Evolutionary conservation across 257 asterid genomes (phyloP), one percentile per base, ranked within the genome.

Genomic region (Scutellaria barbata): DNA sequence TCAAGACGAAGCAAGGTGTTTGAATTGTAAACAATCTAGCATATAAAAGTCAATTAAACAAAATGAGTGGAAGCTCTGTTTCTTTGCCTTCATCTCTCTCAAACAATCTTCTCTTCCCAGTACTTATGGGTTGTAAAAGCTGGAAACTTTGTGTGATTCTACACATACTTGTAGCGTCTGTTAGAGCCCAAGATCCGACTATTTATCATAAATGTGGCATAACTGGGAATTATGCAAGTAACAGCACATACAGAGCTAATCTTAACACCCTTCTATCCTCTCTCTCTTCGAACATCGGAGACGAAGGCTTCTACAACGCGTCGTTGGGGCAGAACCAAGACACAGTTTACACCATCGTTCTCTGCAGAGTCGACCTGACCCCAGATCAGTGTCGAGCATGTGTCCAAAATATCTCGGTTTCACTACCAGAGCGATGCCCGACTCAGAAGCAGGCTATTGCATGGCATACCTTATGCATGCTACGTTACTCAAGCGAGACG

Each of bases 281-380:
- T 12, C 42, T 76, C 52, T 17, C 63, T 10, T 6, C 69, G 2
- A 67, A 22, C 61, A 41, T 73, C 9, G n/a, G n/a, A n/a, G n/a
- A n/a, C 43, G 10, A 7, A 35, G 74, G 74, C 16, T 74, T 66
- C 62, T 67, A 35, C 74, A 69, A 45, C 58, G 68, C 47, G 9
- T 65, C 78, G 7, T 46, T 18, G 13, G 78, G 78, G 7, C 66
- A 10, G 59, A 61, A 55, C 39, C 37, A 41, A n/a, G 74, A 77
- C 68, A 72, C 33, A 41, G 77, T 46, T 22, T 39, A 72, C 45
- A 74, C 51, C 25, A 7, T 43, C 3, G 63, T 30, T 1, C 75
- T 78, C 33, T 72, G 78, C 69, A 33, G 81, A 43, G 78, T 43
- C 53, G 82, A 77, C 53, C 39, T 2, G 1, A 13, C 25, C 10